Evolutionary conservation across 495 filamentous ascomycete species (phyloP).

Genomic region (Copromyces sp.): DNA sequence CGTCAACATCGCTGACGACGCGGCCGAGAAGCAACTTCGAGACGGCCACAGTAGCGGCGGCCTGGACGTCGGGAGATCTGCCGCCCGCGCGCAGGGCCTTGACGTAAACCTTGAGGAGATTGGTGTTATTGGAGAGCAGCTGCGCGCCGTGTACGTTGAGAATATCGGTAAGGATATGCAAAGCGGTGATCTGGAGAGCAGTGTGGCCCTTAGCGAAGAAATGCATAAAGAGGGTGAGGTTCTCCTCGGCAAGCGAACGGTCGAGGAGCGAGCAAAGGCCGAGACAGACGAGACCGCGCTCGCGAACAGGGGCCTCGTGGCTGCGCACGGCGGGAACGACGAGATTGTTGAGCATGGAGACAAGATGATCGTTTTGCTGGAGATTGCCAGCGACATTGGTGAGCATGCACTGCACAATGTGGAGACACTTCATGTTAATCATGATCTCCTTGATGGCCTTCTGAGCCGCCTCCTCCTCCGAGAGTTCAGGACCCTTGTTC

Average conservation of each 20-base stretch:
- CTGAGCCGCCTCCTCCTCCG: constrained; percentile 64
- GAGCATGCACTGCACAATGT: constrained; percentile 96
- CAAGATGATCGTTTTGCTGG: constrained; percentile 76
- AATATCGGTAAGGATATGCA: constrained; percentile 92
- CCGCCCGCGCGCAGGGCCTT: constrained; percentile 62
- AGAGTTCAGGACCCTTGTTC: constrained; percentile 40
- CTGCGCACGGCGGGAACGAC: constrained; percentile 89
- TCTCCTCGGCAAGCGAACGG: constrained; percentile 83
- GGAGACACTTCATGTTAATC: constrained; percentile 96
- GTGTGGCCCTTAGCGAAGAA: constrained; percentile 92
- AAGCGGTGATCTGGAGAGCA: constrained; percentile 73
- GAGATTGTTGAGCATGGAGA: constrained; percentile 92
- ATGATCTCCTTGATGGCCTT: constrained; percentile 83
- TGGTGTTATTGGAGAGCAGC: constrained; percentile 46
- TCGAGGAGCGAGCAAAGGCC: constrained; percentile 88
- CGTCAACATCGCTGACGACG: constrained; percentile 46
- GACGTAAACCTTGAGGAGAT: constrained; percentile 66
- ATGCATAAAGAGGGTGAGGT: constrained; percentile 87
- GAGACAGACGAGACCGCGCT: constrained; percentile 78
- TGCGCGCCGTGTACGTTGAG: constrained; percentile 75
- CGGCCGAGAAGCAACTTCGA: constrained; percentile 80
- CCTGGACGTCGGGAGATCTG: constrained; percentile 62
- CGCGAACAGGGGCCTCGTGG: constrained; percentile 86
- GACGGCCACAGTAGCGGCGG: constrained; percentile 69
- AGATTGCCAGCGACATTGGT: constrained; percentile 78